Conservation (phyloP, 139 green algal genomes). For the Chlorella sp. region DNA sequence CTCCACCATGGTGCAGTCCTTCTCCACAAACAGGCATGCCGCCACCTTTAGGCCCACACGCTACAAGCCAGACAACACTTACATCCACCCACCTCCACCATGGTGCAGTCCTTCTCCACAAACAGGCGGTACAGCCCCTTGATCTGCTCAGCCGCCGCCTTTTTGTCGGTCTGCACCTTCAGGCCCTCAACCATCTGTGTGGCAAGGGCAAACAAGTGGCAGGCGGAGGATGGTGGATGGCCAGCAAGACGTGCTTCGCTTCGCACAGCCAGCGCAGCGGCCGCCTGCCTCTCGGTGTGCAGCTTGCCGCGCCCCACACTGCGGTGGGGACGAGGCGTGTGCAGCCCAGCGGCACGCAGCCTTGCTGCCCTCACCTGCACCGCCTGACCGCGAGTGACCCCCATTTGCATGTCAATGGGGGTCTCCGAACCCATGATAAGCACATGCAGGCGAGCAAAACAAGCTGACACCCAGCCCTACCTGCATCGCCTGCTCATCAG, state of each 20-base stretch:
- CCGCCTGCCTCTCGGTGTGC: too few relatives aligned
- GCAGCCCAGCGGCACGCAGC: too few relatives aligned
- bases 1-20: constrained; percentile 99
- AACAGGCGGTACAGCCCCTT: constrained; percentile 95
- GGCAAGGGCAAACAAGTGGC: neutral
- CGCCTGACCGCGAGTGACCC: too few relatives aligned
- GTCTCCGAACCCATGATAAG: too few relatives aligned
- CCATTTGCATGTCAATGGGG: too few relatives aligned
- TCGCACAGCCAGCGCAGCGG: too few relatives aligned
- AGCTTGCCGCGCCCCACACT: too few relatives aligned
- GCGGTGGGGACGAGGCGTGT: too few relatives aligned
- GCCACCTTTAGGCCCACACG: constrained; percentile 91
- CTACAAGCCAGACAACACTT: too few relatives aligned
- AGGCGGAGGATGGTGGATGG: neutral
- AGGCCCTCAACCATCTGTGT: constrained; percentile 74
- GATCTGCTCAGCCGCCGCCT: constrained; percentile 82
- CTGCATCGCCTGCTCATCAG: constrained; percentile 74
- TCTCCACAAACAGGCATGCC: constrained; percentile 90
- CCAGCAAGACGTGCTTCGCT: neutral
- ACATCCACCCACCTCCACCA: constrained; percentile 97
- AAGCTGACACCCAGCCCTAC: neutral
- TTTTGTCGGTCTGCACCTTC: constrained; percentile 72
- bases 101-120: constrained; percentile 92
- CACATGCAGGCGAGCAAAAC: too few relatives aligned
- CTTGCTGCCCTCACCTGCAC: too few relatives aligned